phyloP scores from a whole-genome alignment of 176 grass and related monocot species.

The bread wheat (Triticum aestivum) region DNA sequence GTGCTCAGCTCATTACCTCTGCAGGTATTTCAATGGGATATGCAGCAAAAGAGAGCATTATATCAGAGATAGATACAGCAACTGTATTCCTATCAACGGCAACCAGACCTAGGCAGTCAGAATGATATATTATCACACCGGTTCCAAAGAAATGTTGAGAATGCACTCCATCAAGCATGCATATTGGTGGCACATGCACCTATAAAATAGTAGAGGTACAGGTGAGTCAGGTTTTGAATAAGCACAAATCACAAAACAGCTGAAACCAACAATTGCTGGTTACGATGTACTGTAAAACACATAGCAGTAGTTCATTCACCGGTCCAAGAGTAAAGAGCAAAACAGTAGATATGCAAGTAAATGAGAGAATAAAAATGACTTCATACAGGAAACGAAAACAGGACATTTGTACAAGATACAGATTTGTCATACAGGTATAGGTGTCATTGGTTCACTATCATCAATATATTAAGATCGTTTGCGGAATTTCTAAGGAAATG shows the following conservation, averaged over 20 bases:
- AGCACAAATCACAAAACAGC: not conserved
- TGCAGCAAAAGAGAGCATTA: conserved; percentile 99
- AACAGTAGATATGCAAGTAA: not conserved
- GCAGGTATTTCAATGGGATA: conserved; percentile 99
- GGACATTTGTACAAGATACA: not conserved
- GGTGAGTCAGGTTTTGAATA: conserved; percentile 1
- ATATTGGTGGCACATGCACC: conserved; percentile 97
- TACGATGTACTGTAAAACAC: not conserved
- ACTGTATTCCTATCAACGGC: conserved; percentile 97
- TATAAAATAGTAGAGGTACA: conserved; percentile 29
- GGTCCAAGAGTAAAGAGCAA: not conserved
- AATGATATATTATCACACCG: conserved; percentile 90
- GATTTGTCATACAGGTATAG: not conserved
- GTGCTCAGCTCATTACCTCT: conserved; percentile 55
- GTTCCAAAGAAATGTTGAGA: conserved; percentile 99
- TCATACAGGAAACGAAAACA: not conserved
- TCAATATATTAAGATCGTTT: conserved; percentile 12
- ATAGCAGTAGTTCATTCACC: not conserved
- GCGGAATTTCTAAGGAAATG: not conserved
- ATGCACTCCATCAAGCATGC: conserved; percentile 98
- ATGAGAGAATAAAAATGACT: not conserved
- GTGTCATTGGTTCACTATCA: not conserved
- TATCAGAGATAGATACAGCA: conserved; percentile 89
- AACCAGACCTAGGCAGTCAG: conserved; percentile 77
- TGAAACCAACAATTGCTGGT: not conserved